A percentile compares a stretch with the other conserved stretches of the same genome.
phyloP scores from a whole-genome alignment of 129 eudicot genomes.

The Rutidosis leptorrhynchoides region DNA sequence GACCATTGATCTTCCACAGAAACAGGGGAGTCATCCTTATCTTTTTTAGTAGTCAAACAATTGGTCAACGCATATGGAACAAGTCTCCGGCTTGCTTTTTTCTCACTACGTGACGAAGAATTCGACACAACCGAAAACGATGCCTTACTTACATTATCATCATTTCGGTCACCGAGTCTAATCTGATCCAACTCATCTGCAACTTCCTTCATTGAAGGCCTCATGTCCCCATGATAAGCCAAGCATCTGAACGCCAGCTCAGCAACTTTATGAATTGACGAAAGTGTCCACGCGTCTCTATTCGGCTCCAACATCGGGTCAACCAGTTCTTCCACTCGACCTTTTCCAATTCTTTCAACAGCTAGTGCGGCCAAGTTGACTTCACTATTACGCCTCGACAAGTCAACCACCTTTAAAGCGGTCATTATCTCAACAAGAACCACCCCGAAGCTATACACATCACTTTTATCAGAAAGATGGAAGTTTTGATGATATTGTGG shows the following conservation, averaged over 20 bases:
- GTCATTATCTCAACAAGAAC: constrained; percentile 88
- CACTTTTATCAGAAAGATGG: constrained; percentile 93
- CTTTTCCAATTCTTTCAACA: constrained; percentile 68
- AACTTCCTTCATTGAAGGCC: constrained; percentile 95
- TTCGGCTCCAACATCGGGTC: constrained; percentile 75
- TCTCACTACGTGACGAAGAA: constrained; percentile 66
- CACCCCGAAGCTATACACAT: constrained; percentile 93
- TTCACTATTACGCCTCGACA: constrained; percentile 65
- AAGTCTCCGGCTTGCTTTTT: constrained; percentile 43
- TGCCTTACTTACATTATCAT: constrained; percentile 44
- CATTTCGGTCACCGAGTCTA: constrained; percentile 48
- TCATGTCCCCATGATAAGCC: constrained; percentile 88
- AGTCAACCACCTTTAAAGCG: constrained; percentile 84
- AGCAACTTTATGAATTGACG: constrained; percentile 81
- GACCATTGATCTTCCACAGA: constrained; percentile 66
- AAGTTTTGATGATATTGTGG: constrained; percentile 93
- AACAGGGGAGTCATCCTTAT: constrained; percentile 57
- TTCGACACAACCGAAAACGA: constrained; percentile 59
- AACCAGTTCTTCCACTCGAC: constrained; percentile 68
- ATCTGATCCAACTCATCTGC: constrained; percentile 83
- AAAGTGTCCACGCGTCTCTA: constrained; percentile 77
- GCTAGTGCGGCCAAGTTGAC: constrained; percentile 91
- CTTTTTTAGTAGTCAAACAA: constrained; percentile 37
- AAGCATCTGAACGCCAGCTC: constrained; percentile 95
- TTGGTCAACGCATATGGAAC: constrained; percentile 39